Evolutionary conservation across 2,329 filamentous ascomycete genomes (phyloP), one percentile per base, ranked within the genome.

Genomic region (Cladosporium colombiae): DNA sequence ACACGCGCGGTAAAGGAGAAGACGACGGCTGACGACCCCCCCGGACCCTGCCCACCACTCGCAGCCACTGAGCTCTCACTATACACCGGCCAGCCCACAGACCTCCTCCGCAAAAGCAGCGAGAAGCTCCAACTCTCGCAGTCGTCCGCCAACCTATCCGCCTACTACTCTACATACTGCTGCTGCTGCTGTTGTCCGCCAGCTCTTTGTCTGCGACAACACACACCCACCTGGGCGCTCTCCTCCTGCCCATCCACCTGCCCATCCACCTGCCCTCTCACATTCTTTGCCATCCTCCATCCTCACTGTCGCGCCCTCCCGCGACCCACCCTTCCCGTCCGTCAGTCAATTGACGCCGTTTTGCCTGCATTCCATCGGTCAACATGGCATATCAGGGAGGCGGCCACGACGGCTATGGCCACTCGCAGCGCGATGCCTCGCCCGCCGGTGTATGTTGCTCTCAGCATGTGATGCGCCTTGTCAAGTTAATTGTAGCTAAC

Each of bases 301-400:
- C 46, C 2, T 40, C 25, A 29, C 35, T 53, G 52, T 44, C 25
- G 35, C 61, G 25, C 21, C 18, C 8, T 27, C 21, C 18, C 50
- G 61, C 50, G 25, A 40, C 37, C 27, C 31, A 49, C 8, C 61
- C 21, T 8, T 27, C 29, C 49, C 27, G 14, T 25, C 49, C 27
- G 14, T 25, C 50, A 16, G 21, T 40, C 61, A 31, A 56, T 56
- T 35, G 49, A 62, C 61, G 25, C 27, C 59, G 61, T 56, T 63
- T 63, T 63, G 61, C 61, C 33, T 55, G 25, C 61, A 63, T 63
- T 63, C 61, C 61, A 56, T 52, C 61, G 16, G 50, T 56, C 61
- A 56, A 55, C 50, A 63, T 63, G 61, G 61, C 61, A 55, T 63
- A 63, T 55, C 61, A 63, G 61, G 61, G 61, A 63, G 61, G 61